Conservation (phyloP, 495 filamentous ascomycete species). For the Neurospora hispaniola region DNA sequence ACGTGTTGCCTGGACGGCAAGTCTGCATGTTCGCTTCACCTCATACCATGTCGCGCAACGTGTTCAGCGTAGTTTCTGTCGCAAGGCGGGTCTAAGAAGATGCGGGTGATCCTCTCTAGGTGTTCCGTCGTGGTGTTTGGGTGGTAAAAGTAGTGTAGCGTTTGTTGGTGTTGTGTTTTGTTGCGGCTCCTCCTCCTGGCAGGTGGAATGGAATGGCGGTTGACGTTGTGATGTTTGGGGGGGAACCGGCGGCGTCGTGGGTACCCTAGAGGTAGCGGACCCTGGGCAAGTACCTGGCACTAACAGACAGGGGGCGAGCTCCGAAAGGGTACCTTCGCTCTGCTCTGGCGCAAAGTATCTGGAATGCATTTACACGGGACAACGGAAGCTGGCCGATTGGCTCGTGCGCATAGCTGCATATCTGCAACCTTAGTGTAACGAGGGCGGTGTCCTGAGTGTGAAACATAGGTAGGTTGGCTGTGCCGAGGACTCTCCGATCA, state of each 20-base stretch:
- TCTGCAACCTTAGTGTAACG: background rate
- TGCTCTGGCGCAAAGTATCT: background rate
- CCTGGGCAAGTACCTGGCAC: background rate
- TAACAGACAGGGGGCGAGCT: background rate
- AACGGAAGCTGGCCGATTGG: background rate
- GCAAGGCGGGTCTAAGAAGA: background rate
- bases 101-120: background rate
- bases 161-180: background rate
- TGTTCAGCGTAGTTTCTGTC: background rate
- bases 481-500: background rate
- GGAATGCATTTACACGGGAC: background rate
- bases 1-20: background rate
- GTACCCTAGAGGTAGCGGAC: background rate
- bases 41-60: conserved; percentile 15
- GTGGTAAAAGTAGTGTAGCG: background rate
- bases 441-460: background rate
- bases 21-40: background rate
- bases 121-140: background rate
- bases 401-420: background rate
- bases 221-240: background rate
- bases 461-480: background rate
- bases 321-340: background rate
- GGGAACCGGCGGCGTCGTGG: background rate
- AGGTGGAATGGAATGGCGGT: background rate
- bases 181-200: background rate